These are phyloP conservation scores for Apiospora pterosperma DNA, from an alignment of 2,329 filamentous ascomycete genomes.

Conservation along the genomic window DNA sequence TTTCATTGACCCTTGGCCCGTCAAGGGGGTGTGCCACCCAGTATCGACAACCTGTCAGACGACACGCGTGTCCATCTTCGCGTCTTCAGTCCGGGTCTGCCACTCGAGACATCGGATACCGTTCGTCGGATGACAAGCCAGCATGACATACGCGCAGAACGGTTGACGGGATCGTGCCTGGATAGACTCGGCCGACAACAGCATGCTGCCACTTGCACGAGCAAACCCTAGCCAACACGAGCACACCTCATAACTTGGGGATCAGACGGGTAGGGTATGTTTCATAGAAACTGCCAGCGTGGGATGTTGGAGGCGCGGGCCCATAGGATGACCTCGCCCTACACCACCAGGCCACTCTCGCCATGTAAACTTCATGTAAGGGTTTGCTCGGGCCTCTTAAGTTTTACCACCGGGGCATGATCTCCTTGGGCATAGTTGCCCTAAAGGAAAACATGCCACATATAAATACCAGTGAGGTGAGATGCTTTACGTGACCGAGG, in stretches of 20 bases:
- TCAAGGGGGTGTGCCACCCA: background rate
- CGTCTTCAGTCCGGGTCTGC: background rate
- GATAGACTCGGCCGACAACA: background rate
- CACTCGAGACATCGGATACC: background rate
- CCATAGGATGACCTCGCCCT: background rate
- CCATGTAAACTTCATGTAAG: background rate
- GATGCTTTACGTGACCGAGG: background rate
- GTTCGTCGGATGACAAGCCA: background rate
- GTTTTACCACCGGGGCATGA: background rate
- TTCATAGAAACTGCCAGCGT: background rate
- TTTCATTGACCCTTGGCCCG: background rate
- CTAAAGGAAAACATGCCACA: background rate
- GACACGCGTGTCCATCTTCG: background rate
- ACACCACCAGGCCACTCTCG: background rate
- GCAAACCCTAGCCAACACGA: background rate
- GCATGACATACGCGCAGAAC: background rate
- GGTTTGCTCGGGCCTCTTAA: background rate
- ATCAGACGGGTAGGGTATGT: background rate
- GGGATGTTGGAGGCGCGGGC: background rate
- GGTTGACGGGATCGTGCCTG: background rate
- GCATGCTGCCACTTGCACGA: background rate
- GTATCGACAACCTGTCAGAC: background rate
- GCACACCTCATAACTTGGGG: background rate
- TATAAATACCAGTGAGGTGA: background rate
- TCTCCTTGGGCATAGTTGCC: background rate